Percentiles rank a stretch among this genome's conserved stretches.
Evolutionary conservation across 2,329 filamentous ascomycete species (phyloP).

Genomic region (Niveomyces coronatus): DNA sequence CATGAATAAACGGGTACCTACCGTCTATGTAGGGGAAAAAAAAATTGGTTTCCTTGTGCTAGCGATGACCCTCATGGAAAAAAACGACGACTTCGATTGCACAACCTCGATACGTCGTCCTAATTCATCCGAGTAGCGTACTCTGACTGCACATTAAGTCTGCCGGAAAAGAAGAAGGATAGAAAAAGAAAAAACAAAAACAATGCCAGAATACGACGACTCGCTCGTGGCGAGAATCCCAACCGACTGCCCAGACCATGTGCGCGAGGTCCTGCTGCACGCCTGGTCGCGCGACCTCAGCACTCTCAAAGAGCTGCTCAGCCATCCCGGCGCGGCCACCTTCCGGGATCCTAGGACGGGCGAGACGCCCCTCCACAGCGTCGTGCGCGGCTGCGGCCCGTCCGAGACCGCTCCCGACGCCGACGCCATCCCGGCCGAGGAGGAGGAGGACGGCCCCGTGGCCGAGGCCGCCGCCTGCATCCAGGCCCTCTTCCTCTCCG

Average conservation of each 20-base stretch:
- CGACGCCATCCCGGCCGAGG: conserved; percentile 16
- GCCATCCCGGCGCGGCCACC: conserved; percentile 53
- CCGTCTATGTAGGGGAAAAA: too few species aligned
- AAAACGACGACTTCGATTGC: too few species aligned
- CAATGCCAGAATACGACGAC: conserved; percentile 32
- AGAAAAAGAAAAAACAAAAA: conserved; percentile 9
- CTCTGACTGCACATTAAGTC: too few species aligned
- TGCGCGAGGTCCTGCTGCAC: conserved; percentile 40
- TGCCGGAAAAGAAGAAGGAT: not conserved
- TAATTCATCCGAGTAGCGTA: too few species aligned
- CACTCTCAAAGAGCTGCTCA: conserved; percentile 59
- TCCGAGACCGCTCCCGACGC: conserved; percentile 13
- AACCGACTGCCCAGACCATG: conserved; percentile 38
- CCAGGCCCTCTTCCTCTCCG: conserved; percentile 68
- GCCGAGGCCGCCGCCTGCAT: conserved; percentile 58
- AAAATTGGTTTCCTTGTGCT: too few species aligned
- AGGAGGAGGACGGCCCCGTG: conserved; percentile 32
- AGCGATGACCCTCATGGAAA: too few species aligned
- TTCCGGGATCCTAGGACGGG: conserved; percentile 77
- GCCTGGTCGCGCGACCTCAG: conserved; percentile 52
- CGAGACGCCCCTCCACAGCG: conserved; percentile 80
- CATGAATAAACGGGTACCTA: too few species aligned
- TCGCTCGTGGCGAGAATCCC: conserved; percentile 44
- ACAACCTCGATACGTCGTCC: too few species aligned
- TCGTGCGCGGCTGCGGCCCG: conserved; percentile 64